Evolutionary conservation across 2,329 filamentous ascomycete species (phyloP).

Genomic region (Didymella lethalis): DNA sequence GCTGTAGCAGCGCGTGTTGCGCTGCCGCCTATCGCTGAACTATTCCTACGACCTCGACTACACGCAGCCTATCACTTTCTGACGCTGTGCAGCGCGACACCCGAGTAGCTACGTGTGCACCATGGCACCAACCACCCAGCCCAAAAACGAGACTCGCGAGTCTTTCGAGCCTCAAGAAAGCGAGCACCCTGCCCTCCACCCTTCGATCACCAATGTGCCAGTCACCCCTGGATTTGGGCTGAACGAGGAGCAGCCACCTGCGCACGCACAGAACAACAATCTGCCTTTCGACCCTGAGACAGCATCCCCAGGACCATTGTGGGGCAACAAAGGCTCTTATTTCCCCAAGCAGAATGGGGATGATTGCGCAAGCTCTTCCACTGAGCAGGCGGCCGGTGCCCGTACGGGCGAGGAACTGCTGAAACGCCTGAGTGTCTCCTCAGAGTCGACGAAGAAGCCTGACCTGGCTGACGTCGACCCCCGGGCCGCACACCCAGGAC

Average conservation of each 20-base stretch:
- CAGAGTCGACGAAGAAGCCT: constrained; percentile 47
- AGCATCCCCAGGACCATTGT: constrained; percentile 44
- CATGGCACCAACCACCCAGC: constrained; percentile 40
- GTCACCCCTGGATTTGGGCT: constrained; percentile 54
- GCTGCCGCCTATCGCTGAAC: constrained; percentile 15
- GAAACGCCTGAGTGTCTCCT: constrained; percentile 60
- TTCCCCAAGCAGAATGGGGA: constrained; percentile 38
- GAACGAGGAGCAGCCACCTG: constrained; percentile 49
- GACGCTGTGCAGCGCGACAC: constrained; percentile 36
- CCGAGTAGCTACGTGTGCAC: constrained; percentile 21
- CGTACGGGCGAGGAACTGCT: constrained; percentile 60
- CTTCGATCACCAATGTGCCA: constrained; percentile 50
- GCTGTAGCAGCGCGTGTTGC: constrained; percentile 11
- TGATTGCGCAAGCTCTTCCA: constrained; percentile 43
- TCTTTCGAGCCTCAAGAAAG: constrained; percentile 37
- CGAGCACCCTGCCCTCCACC: constrained; percentile 52
- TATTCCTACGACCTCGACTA: constrained; percentile 16
- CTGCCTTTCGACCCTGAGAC: constrained; percentile 44
- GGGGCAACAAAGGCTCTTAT: constrained; percentile 44
- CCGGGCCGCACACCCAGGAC: constrained; percentile 62
- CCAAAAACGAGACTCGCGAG: constrained; percentile 24
- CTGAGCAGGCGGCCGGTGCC: constrained; percentile 55
- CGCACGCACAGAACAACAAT: constrained; percentile 25
- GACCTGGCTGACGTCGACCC: constrained; percentile 61
- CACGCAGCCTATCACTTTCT: constrained; percentile 23